A percentile compares a stretch with the other conserved stretches of the same genome.
These are phyloP conservation scores for Phytophthora pisi DNA, from an alignment of 352 stramenopile species.

Conservation along the genomic window DNA sequence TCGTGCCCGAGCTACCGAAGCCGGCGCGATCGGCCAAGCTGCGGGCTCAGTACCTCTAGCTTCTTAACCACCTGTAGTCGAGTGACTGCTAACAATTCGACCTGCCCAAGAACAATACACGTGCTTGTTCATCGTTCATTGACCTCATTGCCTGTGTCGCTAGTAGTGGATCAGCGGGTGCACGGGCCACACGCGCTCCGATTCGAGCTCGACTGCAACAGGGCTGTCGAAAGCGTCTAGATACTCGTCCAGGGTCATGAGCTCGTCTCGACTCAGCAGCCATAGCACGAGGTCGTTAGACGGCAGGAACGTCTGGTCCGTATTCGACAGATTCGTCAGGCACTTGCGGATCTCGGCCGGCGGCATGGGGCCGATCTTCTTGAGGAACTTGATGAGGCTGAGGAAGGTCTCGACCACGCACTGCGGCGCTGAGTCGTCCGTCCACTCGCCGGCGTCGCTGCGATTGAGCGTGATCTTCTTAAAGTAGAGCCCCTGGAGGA, in stretches of 20 bases:
- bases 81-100: too few species aligned
- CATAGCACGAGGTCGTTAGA: constrained; percentile 59
- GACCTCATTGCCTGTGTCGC: neutral
- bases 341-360: constrained; percentile 63
- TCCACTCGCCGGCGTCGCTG: constrained; percentile 45
- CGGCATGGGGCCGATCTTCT: constrained; percentile 58
- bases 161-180: constrained; percentile 75
- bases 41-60: constrained; percentile 10
- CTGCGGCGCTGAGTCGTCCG: constrained; percentile 49
- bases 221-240: constrained; percentile 47
- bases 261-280: constrained; percentile 59
- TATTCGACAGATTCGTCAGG: constrained; percentile 62
- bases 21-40: neutral
- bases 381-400: constrained; percentile 65
- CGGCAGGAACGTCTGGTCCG: constrained; percentile 66
- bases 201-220: constrained; percentile 61
- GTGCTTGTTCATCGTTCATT: too few species aligned
- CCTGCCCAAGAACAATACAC: too few species aligned
- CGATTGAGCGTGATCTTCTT: constrained; percentile 57
- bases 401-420: constrained; percentile 56
- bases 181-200: constrained; percentile 76
- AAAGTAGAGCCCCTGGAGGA: constrained; percentile 71
- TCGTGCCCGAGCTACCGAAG: neutral
- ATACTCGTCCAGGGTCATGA: constrained; percentile 72
- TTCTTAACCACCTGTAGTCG: too few species aligned